Percentiles rank a stretch among this genome's conserved stretches.
These are phyloP conservation scores for Aristolochia californica DNA, from an alignment of 164 flowering plant genomes.

Conservation along the genomic window DNA sequence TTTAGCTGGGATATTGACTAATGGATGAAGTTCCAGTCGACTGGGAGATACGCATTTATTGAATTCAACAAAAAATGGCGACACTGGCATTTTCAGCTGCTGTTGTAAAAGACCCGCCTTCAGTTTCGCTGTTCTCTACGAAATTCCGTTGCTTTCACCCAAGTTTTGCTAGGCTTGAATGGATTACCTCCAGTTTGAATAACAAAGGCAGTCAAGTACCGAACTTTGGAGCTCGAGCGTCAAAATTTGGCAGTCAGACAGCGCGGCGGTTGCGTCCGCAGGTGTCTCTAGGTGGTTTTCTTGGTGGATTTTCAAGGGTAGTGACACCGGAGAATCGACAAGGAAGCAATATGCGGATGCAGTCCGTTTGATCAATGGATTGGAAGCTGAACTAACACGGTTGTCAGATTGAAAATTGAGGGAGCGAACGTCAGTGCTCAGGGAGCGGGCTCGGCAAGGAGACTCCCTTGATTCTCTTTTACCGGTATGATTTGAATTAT, in stretches of 20 bases:
- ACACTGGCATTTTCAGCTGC: constrained; percentile 10
- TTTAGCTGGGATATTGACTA: too few relatives aligned
- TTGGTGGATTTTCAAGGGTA: constrained; percentile 71
- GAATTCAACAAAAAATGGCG: constrained; percentile 14
- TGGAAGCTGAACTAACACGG: constrained; percentile 45
- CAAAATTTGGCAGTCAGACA: constrained; percentile 9
- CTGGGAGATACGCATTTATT: too few relatives aligned
- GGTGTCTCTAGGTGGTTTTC: constrained; percentile 48
- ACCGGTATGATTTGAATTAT: constrained; percentile 43
- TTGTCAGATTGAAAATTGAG: constrained; percentile 66
- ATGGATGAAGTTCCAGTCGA: too few relatives aligned
- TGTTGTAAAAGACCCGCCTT: constrained; percentile 5
- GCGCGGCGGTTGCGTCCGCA: constrained; percentile 11
- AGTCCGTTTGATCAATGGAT: constrained; percentile 39
- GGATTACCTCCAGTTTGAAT: constrained; percentile 6
- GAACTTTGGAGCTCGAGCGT: too few relatives aligned
- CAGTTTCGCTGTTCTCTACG: constrained; percentile 9
- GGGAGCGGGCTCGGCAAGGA: constrained; percentile 50
- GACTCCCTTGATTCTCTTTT: constrained; percentile 75
- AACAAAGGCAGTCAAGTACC: too few relatives aligned
- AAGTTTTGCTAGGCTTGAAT: constrained; percentile 11
- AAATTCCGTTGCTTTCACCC: constrained; percentile 6
- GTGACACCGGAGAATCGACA: constrained; percentile 73
- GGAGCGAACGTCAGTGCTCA: constrained; percentile 48
- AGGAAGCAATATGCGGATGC: constrained; percentile 54